Base-by-base conservation (phyloP, 192 early-diverging fungal species). In the Backusella sp. region DNA sequence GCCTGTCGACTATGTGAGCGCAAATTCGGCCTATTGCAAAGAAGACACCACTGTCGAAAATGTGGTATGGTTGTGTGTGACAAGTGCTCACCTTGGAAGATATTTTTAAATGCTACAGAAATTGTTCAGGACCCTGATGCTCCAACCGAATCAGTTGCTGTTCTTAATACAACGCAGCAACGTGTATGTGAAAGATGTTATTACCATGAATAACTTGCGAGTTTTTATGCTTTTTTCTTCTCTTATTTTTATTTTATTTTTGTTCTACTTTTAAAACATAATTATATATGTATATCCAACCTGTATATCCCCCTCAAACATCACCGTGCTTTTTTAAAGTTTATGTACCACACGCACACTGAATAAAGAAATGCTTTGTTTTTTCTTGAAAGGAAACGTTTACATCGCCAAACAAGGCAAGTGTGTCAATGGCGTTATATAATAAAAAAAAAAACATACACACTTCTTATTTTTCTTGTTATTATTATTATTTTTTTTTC, bases 1-100 rank as follows among this genome's bases (percentile, higher is more conserved):
- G 77, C 86, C 2, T 98, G 96, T 80, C 85, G 87, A 30, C 81
- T 86, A 28, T 97, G 96, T 76, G 78, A 76, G 9, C 78, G 84
- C 23, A 86, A 87, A 17, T 98, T 98, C 80, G 88, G 88, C 0
- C 75, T 98, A 23, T 94, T 91, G 68, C 69, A 92, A 42, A 83
- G 96, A 67, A 87, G 95, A 68, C 96, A 97, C 77, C 96, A 98
- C 81, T 98, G 96, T 80, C 88, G 96, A 65, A 92, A 93, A 30
- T 97, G 96, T 87, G 96, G 96, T 7, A 82, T 88, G 35, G 84
- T 97, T 65, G 92, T 94, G 37, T 97, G 96, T 80, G 93, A 93
- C 76, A 82, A 77, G 21, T 97, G 96, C 80, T 92, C 92, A 2
- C 85, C 87, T n/a, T 73, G 83, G 17, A 87, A 88, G 35, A 73